Evolutionary conservation across 331 rosid species (phyloP), one percentile per base, ranked within the genome.

Genomic region (Acacia concinna): DNA sequence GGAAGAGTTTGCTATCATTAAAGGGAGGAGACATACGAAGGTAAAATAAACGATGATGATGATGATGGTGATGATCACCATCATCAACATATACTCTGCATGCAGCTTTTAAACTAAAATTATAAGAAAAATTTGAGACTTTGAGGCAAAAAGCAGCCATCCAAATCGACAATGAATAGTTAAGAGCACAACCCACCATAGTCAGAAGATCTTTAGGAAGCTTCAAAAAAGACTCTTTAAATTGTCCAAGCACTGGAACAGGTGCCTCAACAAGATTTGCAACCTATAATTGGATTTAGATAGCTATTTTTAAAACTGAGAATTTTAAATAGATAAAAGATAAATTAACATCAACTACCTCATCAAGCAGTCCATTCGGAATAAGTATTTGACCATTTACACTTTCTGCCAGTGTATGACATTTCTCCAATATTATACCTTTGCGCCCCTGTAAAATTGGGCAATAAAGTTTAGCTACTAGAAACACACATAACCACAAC

Each of bases 251-350:
- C 75, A 95, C 90, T 23, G 98, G 91, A 82, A 88, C 81, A 82
- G 98, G 98, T 21, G 94, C 91, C 88, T 95, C 98, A 70, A 95
- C 96, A 77, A 92, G 97, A 92, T 95, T 95, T 74, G 85, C 93
- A 82, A 95, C 97, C 98, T 95, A 83, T 51, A 73, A 60, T 71
- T 69, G 59, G 46, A 80, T 75, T 66, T 18, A 37, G 71, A 73
- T 4, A 32, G 28, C 69, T 68, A 76, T 71, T 44, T 30, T 81
- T 75, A 89, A 38, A 79, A 83, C 75, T 66, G 41, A 21, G 75
- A 13, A 46, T 40, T 47, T 9, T 65, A 27, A 82, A 79, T 72
- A 78, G 17, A 79, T 68, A 43, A 64, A 46, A 72, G 21, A 85
- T 57, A 81, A 79, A 62, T 60, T 28, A 56, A 38, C 14, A 63